phyloP scores from a whole-genome alignment of 2,329 filamentous ascomycete species.

The Talaromyces sp. region DNA sequence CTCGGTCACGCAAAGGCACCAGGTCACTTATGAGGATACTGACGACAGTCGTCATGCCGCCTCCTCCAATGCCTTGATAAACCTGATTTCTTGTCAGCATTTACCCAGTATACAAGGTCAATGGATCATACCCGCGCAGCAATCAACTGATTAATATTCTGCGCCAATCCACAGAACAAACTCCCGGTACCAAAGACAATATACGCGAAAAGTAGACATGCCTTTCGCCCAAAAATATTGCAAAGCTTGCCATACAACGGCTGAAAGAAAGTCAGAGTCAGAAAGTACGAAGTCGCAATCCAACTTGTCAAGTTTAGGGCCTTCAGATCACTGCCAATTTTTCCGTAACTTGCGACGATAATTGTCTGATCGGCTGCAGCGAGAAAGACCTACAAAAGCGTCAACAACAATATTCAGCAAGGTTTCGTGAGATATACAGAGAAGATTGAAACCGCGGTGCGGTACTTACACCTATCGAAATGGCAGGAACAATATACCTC shows the following conservation, averaged over 20 bases:
- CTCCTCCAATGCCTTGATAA: constrained; percentile 61
- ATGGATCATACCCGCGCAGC: constrained; percentile 50
- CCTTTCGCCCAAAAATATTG: constrained; percentile 51
- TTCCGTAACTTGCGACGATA: constrained; percentile 71
- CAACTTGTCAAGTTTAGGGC: constrained; percentile 79
- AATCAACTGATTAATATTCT: constrained; percentile 61
- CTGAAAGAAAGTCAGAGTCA: constrained; percentile 70
- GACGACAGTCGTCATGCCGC: constrained; percentile 66
- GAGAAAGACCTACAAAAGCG: constrained; percentile 54
- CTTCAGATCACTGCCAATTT: constrained; percentile 76
- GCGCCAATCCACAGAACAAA: constrained; percentile 56
- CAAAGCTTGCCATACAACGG: constrained; percentile 59
- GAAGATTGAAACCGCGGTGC: no score
- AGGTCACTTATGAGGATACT: constrained; percentile 67
- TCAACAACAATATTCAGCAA: background rate
- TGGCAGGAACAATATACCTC: constrained; percentile 56
- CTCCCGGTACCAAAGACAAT: constrained; percentile 61
- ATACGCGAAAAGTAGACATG: constrained; percentile 61
- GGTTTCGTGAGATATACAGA: background rate
- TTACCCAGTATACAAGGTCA: constrained; percentile 50
- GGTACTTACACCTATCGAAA: constrained; percentile 53
- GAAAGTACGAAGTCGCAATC: constrained; percentile 66
- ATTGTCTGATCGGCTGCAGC: constrained; percentile 72
- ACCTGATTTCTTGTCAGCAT: constrained; percentile 30
- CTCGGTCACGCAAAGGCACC: constrained; percentile 63